phyloP scores from a whole-genome alignment of 2,329 filamentous ascomycete genomes.

The Thermoascus crustaceus region DNA sequence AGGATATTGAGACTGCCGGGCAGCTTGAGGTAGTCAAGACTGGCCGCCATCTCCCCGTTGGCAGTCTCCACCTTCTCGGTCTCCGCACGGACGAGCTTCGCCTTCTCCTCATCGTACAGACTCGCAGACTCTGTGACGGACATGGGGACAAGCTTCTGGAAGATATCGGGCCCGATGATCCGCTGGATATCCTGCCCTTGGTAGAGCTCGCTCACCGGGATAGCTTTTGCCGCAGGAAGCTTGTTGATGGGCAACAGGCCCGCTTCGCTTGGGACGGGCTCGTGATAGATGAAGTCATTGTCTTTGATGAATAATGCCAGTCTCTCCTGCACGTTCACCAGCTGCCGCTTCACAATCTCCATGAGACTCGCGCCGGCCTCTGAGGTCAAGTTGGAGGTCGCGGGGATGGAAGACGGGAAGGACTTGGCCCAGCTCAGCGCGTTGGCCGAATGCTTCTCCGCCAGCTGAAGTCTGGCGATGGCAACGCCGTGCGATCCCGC shows the following conservation, averaged over 20 bases:
- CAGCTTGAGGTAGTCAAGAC: conserved; percentile 84
- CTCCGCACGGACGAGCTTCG: conserved; percentile 87
- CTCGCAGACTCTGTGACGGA: conserved; percentile 94
- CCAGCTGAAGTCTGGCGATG: conserved; percentile 72
- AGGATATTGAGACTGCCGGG: conserved; percentile 83
- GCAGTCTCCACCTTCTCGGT: conserved; percentile 87
- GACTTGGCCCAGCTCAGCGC: conserved; percentile 66
- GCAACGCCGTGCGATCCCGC: conserved; percentile 78
- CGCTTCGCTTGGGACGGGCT: conserved; percentile 78
- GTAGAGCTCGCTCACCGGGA: conserved; percentile 92
- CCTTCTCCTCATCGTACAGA: conserved; percentile 96
- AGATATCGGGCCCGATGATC: conserved; percentile 94
- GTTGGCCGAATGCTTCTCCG: conserved; percentile 69
- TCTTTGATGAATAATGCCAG: conserved; percentile 72
- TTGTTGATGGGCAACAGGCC: conserved; percentile 76
- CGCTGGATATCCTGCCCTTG: conserved; percentile 94
- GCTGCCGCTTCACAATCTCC: conserved; percentile 79
- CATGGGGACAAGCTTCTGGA: conserved; percentile 92
- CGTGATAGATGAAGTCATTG: conserved; percentile 98
- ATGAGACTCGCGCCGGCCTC: conserved; percentile 67
- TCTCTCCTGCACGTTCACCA: conserved; percentile 72
- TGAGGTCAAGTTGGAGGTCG: conserved; percentile 72
- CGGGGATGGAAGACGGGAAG: conserved; percentile 71
- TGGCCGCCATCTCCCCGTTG: conserved; percentile 92
- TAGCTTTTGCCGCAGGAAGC: conserved; percentile 89